Percentiles rank a stretch among this genome's conserved stretches.
These are phyloP conservation scores for Aspergillus sp. DNA, from an alignment of 2,329 filamentous ascomycete genomes.

Conservation along the genomic window DNA sequence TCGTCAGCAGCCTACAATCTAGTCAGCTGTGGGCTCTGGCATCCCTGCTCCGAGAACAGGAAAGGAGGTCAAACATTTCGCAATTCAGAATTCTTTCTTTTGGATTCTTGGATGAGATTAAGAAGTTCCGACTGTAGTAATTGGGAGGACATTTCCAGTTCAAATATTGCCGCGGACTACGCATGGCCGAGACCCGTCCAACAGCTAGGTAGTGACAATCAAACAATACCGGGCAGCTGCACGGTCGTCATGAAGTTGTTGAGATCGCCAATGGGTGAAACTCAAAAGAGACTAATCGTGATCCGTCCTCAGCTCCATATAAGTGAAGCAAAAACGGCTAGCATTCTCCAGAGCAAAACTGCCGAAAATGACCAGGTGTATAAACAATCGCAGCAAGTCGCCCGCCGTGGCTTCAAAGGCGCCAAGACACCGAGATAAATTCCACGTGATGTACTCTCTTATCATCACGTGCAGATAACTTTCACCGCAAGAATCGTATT, in stretches of 20 bases:
- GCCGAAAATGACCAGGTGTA: constrained; percentile 1
- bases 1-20: constrained; percentile 77
- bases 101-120: constrained; percentile 92
- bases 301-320: neutral
- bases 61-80: constrained; percentile 56
- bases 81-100: constrained; percentile 88
- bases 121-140: constrained; percentile 83
- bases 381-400: constrained; percentile 3
- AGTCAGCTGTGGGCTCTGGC: constrained; percentile 21
- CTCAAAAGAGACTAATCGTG: neutral
- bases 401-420: constrained; percentile 9
- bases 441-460: constrained; percentile 20
- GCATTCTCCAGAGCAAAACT: neutral
- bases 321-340: neutral
- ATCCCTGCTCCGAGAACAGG: constrained; percentile 14
- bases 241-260: constrained; percentile 12
- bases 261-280: neutral
- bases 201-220: constrained; percentile 14
- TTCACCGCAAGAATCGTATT: neutral
- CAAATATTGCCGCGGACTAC: constrained; percentile 19
- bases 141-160: constrained; percentile 78
- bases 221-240: constrained; percentile 14
- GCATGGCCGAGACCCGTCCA: constrained; percentile 27
- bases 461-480: neutral
- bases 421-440: constrained; percentile 18